phyloP scores from a whole-genome alignment of 768 basidiomycete species.

The Phylloporus scabripes region DNA sequence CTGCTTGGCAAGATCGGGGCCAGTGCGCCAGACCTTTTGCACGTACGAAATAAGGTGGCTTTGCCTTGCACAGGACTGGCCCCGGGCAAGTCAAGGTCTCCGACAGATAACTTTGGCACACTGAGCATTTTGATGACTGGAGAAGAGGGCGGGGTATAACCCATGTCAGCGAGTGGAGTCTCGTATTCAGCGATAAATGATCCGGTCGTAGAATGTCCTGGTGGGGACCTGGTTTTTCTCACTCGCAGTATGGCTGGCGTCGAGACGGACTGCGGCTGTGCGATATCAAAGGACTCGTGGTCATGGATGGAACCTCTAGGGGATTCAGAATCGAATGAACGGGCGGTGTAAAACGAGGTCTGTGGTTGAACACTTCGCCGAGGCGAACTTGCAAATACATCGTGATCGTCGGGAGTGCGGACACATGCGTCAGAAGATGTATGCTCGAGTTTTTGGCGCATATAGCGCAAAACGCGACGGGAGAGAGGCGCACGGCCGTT shows the following conservation, averaged over 20 bases:
- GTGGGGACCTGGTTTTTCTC: not conserved
- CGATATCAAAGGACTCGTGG: constrained; percentile 15
- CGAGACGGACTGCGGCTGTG: constrained; percentile 23
- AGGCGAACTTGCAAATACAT: not conserved
- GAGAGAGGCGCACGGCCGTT: constrained; percentile 9
- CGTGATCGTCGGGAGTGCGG: not conserved
- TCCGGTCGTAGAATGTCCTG: not conserved
- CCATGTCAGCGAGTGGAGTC: constrained; percentile 5
- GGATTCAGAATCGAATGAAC: not conserved
- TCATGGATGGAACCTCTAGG: constrained; percentile 4
- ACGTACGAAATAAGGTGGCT: not conserved
- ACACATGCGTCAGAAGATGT: constrained; percentile 9
- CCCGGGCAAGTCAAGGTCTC: constrained; percentile 10
- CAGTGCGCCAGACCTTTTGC: not conserved
- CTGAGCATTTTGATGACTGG: not conserved
- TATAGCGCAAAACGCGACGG: constrained; percentile 22
- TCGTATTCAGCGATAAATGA: constrained; percentile 18
- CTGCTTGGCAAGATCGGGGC: constrained; percentile 2
- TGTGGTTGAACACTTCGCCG: not conserved
- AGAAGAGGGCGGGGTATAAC: constrained; percentile 2
- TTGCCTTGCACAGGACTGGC: constrained; percentile 10
- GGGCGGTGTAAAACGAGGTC: not conserved
- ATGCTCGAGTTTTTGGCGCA: constrained; percentile 17
- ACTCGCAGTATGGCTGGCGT: constrained; percentile 18
- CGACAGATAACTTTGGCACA: constrained; percentile 3